Evolutionary conservation across 345 rosid species (phyloP).

Genomic region (Draba incana): DNA sequence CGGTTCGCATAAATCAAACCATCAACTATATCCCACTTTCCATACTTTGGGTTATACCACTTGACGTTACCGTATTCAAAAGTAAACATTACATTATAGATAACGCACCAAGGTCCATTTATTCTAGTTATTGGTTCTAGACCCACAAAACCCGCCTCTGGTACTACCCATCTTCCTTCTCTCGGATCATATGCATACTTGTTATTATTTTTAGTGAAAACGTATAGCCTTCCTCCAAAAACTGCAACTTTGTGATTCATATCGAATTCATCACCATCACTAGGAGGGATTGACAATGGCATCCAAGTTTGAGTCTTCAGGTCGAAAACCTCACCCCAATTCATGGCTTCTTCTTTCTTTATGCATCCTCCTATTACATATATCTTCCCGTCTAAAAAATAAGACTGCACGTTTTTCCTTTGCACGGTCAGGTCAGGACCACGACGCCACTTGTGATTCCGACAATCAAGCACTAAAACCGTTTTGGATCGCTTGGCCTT

Average conservation of each 20-base stretch:
- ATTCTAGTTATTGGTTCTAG: too few relatives aligned
- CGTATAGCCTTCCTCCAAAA: conserved; percentile 14
- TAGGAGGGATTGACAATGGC: too few relatives aligned
- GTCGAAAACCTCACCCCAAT: conserved; percentile 5
- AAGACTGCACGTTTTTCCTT: conserved; percentile 56
- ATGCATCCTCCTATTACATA: conserved; percentile 46
- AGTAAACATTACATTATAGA: too few relatives aligned
- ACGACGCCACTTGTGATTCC: conserved; percentile 55
- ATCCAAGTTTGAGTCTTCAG: conserved; percentile 10
- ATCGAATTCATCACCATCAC: too few relatives aligned
- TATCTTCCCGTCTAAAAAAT: conserved; percentile 51
- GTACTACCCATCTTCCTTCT: neutral
- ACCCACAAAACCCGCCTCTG: too few relatives aligned
- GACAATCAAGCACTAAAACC: conserved; percentile 68
- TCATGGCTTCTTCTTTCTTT: neutral
- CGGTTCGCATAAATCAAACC: too few relatives aligned
- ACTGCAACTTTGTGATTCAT: conserved; percentile 8
- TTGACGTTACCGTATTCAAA: too few relatives aligned
- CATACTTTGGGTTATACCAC: too few relatives aligned
- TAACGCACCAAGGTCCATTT: too few relatives aligned
- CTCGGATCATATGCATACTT: neutral
- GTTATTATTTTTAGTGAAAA: too few relatives aligned
- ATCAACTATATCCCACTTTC: too few relatives aligned
- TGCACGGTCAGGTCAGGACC: conserved; percentile 53
- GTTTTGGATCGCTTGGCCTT: neutral